Evolutionary conservation across 2,329 filamentous ascomycete species (phyloP).

Genomic region (Didymella arachidicola): DNA sequence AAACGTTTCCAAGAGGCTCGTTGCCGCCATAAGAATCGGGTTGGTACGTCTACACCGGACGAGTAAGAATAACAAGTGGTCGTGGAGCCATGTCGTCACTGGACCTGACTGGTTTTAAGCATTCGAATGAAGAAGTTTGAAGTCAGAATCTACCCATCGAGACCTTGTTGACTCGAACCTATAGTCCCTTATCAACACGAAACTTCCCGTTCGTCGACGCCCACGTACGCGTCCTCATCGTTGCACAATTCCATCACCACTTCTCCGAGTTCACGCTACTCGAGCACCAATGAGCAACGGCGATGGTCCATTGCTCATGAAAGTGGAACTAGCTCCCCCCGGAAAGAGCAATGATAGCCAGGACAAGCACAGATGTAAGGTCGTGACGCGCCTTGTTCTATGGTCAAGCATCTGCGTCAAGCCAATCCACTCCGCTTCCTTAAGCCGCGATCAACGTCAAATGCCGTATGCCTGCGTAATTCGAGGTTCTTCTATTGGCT

Average conservation of each 20-base stretch:
- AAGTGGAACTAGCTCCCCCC: neutral
- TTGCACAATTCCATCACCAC: slow-evolving; percentile 4
- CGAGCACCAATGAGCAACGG: neutral
- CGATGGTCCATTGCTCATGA: neutral
- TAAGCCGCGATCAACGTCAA: slow-evolving; percentile 8
- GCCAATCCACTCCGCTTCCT: slow-evolving; percentile 12
- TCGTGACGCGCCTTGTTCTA: slow-evolving; percentile 19
- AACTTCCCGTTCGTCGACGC: neutral
- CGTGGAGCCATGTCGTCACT: neutral
- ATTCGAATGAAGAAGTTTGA: neutral
- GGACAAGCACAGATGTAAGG: neutral
- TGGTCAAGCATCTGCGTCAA: slow-evolving; percentile 19
- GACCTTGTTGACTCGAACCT: neutral
- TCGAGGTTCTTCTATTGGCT: neutral
- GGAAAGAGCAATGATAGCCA: neutral
- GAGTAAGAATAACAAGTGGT: neutral
- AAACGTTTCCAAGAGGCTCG: neutral
- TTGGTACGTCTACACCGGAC: too few species aligned
- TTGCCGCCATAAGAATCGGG: neutral
- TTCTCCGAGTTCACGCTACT: neutral
- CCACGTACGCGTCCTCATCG: slow-evolving; percentile 1
- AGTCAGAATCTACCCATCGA: neutral
- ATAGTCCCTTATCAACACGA: neutral
- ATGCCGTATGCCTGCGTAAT: slow-evolving; percentile 7
- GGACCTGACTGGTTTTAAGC: neutral